Evolutionary conservation across 1,139 yeast genomes (phyloP), one percentile per base, ranked within the genome.

Genomic region (Chernovozyma sophiae-reginae): DNA sequence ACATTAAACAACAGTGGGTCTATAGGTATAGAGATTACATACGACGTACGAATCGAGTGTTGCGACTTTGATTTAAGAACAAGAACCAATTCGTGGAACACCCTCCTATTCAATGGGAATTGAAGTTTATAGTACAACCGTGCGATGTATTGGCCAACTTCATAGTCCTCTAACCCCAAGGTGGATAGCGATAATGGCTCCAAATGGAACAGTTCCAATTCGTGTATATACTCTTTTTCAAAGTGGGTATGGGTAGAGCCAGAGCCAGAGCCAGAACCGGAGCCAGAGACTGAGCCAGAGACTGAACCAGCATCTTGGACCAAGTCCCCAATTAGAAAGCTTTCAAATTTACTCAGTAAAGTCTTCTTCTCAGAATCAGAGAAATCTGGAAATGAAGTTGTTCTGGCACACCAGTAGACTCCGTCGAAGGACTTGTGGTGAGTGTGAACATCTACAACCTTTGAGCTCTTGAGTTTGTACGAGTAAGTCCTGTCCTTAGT

Each of bases 31-130:
- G 82, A 72, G 24, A 79, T 63, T 11, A 79, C 75, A 39, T 70
- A 67, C 4, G 37, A 15, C 14, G 29, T 24, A 4, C 11, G 15
- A 6, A 4, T 11, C 4, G 17, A 12, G 4, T 12, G 4, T 11
- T 29, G 30, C 4, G 50, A 55, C 20, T 62, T 57, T 13, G 56
- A 51, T 30, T 62, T 65, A 31, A 56, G 54, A 3, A 79, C 59
- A 36, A 74, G 67, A 16, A 81, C 62, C 67, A 80, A 72, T 37
- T 79, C 79, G 44, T 78, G 72, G 64, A 83, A 81, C 35, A 76
- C 77, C 22, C 92, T 47, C 33, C 50, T 55, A 24, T 53, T 55
- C 42, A 79, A 58, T 3, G 79, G 77, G 43, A 64, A 65, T 12
- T 75, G 79, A 38, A 79, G 66, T 44, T 61, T 59, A 57, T 79